A percentile compares a stretch with the other conserved stretches of the same genome.
phyloP scores from a whole-genome alignment of 2,329 filamentous ascomycete genomes.

The Apiospora marii region DNA sequence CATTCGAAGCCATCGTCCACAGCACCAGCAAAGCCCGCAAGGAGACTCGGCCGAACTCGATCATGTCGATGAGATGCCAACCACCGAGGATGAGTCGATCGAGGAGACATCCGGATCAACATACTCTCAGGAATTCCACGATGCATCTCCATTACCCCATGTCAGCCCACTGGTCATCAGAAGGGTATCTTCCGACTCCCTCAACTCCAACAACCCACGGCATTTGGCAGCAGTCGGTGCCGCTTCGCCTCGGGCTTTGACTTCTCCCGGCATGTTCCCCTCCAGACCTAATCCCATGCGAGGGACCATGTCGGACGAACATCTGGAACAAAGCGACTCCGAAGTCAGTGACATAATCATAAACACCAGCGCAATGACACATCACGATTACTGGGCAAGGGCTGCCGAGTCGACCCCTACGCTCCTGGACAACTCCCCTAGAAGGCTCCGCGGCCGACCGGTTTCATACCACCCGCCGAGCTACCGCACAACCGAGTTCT shows the following conservation, averaged over 20 bases:
- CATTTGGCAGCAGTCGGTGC: not conserved
- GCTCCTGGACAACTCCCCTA: not conserved
- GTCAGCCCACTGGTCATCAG: not conserved
- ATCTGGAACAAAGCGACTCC: not conserved
- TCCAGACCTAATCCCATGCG: not conserved
- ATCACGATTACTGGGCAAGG: constrained; percentile 2
- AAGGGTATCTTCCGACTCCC: not conserved
- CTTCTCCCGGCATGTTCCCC: not conserved
- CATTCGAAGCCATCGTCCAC: constrained; percentile 14
- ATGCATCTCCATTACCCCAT: not conserved
- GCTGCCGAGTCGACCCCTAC: constrained; percentile 10
- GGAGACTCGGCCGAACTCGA: not conserved
- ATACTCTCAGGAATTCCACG: constrained; percentile 1
- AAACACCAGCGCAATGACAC: constrained; percentile 3
- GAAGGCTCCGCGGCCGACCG: constrained; percentile 10
- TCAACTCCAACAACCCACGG: not conserved
- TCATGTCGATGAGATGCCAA: not conserved
- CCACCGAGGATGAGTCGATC: not conserved
- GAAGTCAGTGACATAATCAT: constrained; percentile 3
- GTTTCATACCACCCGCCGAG: not conserved
- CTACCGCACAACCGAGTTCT: not conserved
- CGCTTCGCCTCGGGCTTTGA: not conserved
- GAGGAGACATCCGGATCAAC: not conserved
- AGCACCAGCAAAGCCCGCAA: not conserved
- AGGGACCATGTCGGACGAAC: not conserved